Percentiles rank a stretch among this genome's conserved stretches.
Evolutionary conservation across 179 eudicot species (phyloP).

Genomic region (Gypsophila paniculata): DNA sequence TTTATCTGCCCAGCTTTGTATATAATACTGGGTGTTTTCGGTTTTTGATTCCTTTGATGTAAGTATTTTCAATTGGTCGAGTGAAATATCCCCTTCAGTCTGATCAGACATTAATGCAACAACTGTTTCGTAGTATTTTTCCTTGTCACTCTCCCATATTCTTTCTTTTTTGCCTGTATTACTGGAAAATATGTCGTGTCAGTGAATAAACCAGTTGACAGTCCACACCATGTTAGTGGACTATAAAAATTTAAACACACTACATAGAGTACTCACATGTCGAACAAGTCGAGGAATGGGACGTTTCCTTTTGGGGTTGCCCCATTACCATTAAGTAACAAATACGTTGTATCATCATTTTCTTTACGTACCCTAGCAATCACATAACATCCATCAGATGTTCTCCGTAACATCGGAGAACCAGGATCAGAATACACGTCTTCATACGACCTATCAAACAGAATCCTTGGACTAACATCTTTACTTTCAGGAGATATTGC

Average conservation of each 20-base stretch:
- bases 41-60: constrained; percentile 97
- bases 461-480: constrained; percentile 59
- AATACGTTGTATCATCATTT: constrained; percentile 59
- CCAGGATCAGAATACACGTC: constrained; percentile 98
- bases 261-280: constrained; percentile 56
- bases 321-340: constrained; percentile 82
- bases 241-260: neutral
- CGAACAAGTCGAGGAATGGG: constrained; percentile 87
- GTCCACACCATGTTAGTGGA: neutral
- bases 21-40: constrained; percentile 81
- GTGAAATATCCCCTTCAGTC: constrained; percentile 53
- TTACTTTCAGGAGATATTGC: constrained; percentile 71
- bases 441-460: constrained; percentile 92
- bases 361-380: constrained; percentile 74
- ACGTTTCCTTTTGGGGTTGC: constrained; percentile 90
- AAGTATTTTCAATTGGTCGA: constrained; percentile 61
- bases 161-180: constrained; percentile 80
- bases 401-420: constrained; percentile 88
- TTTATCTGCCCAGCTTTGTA: constrained; percentile 80
- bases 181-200: constrained; percentile 36
- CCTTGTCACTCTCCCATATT: constrained; percentile 96
- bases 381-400: constrained; percentile 62
- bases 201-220: neutral
- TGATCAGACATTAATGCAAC: constrained; percentile 86
- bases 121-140: constrained; percentile 79